Evolutionary conservation across 1,284 basidiomycete species (phyloP).

Genomic region (Apiotrichum siamense): DNA sequence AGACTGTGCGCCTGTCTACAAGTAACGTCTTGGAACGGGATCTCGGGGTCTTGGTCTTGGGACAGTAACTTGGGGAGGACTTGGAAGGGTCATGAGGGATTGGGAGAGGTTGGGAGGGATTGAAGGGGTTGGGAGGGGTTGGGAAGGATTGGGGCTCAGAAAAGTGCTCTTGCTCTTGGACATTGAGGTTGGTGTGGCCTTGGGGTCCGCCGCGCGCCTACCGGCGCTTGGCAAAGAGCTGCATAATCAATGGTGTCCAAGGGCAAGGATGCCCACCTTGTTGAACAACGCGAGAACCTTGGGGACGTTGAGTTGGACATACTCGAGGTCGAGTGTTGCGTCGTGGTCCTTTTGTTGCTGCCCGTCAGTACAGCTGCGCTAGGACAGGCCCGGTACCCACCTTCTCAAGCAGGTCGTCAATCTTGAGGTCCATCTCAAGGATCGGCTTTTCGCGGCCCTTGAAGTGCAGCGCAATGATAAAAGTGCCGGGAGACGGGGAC

Average conservation of each 20-base stretch:
- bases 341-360: slow-evolving; percentile 95
- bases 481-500: slow-evolving; percentile 94
- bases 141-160: not conserved
- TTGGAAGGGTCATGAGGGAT: no score
- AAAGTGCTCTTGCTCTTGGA: not conserved
- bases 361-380: slow-evolving; percentile 2
- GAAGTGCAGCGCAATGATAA: slow-evolving; percentile 97
- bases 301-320: slow-evolving; percentile 93
- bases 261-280: slow-evolving; percentile 55
- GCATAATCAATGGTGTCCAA: not conserved
- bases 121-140: no score
- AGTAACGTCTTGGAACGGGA: no score
- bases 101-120: no score
- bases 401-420: slow-evolving; percentile 96
- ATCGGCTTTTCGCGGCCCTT: slow-evolving; percentile 99
- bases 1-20: no score
- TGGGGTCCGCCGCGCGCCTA: not conserved
- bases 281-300: slow-evolving; percentile 86
- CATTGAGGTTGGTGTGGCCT: not conserved
- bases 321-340: slow-evolving; percentile 88
- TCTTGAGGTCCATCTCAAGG: slow-evolving; percentile 99
- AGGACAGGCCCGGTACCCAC: slow-evolving; percentile 44
- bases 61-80: no score
- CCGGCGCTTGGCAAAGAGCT: slow-evolving; percentile 14
- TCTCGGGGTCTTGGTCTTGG: no score